Conservation (phyloP, 2,329 filamentous ascomycete species). For the Diaporthe sp. region DNA sequence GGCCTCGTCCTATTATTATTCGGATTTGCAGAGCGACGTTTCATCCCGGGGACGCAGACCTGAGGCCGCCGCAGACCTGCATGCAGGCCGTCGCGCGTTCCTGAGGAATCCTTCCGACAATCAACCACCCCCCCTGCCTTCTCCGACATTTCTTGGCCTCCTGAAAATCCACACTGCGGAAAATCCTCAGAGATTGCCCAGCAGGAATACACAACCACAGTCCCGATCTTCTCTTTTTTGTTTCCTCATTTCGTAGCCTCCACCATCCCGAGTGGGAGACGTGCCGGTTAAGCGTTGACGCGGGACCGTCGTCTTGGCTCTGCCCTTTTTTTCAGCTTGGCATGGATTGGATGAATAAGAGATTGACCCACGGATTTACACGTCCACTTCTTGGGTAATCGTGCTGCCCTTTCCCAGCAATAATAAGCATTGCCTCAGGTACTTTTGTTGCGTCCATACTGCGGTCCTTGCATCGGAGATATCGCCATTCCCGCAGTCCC, state of each 20-base stretch:
- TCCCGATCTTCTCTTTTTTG: neutral
- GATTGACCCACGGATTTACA: neutral
- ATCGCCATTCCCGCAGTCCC: neutral
- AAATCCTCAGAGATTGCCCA: neutral
- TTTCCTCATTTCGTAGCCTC: constrained; percentile 9
- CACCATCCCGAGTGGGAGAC: neutral
- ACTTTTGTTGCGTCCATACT: neutral
- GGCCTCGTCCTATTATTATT: constrained; percentile 23
- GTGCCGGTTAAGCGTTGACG: constrained; percentile 14
- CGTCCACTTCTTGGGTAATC: neutral
- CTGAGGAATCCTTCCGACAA: neutral
- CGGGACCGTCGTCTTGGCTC: constrained; percentile 9
- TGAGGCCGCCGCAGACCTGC: constrained; percentile 17
- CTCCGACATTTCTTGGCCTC: neutral
- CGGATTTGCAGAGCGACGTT: neutral
- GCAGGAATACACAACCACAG: neutral
- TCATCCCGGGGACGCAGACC: constrained; percentile 5
- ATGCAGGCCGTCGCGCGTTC: neutral
- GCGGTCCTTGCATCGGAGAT: neutral
- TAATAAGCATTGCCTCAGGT: neutral
- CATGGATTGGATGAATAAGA: constrained; percentile 9
- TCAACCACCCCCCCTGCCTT: neutral
- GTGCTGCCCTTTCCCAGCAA: neutral
- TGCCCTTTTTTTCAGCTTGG: constrained; percentile 13
- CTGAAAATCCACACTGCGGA: neutral